phyloP scores from a whole-genome alignment of 148 eudicot genomes.

The Pharnaceum exiguum region DNA sequence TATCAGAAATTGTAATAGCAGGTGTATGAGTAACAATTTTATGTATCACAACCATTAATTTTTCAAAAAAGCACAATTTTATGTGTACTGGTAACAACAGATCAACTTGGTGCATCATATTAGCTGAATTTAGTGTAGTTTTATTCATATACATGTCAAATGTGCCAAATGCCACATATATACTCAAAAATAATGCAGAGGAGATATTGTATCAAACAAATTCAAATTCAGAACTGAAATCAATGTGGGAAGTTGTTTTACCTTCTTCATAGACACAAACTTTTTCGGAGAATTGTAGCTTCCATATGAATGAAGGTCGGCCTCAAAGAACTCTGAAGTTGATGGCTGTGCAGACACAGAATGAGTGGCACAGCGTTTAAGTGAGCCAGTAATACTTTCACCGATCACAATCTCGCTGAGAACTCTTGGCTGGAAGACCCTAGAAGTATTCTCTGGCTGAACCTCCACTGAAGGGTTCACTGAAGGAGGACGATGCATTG shows the following conservation, averaged over 20 bases:
- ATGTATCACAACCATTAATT: too few species aligned
- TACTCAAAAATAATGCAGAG: too few species aligned
- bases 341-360: constrained; percentile 2
- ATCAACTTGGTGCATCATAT: too few species aligned
- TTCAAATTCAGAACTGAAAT: background rate
- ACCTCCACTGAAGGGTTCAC: background rate
- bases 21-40: too few species aligned
- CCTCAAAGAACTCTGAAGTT: background rate
- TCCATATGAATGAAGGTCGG: constrained; percentile 7
- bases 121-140: too few species aligned
- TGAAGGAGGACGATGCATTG: background rate
- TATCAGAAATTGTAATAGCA: too few species aligned
- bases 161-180: too few species aligned
- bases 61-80: too few species aligned
- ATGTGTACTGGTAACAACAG: too few species aligned
- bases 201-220: too few species aligned
- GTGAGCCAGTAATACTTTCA: constrained; percentile 4
- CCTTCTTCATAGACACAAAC: constrained; percentile 3
- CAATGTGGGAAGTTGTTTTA: background rate
- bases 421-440: constrained; percentile 31
- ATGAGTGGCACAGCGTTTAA: constrained; percentile 2
- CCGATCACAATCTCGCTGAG: constrained; percentile 47
- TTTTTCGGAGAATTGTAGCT: constrained; percentile 11
- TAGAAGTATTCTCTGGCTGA: background rate
- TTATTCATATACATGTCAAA: too few species aligned